Conservation (phyloP, 2,329 filamentous ascomycete species). For the Amauroascus verrucosus region DNA sequence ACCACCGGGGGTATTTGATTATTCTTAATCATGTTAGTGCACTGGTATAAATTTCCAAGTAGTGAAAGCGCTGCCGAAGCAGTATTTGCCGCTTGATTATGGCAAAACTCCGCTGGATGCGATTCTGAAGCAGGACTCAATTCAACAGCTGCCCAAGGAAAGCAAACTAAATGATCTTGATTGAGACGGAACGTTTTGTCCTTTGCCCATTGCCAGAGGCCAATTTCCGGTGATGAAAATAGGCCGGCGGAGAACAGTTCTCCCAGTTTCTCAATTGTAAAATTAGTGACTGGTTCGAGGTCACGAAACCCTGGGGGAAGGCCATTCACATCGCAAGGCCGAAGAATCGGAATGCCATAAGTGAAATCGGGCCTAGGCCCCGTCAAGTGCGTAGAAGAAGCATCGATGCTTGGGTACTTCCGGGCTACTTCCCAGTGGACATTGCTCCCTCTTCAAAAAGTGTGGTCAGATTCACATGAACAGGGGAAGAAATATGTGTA, state of each 20-base stretch:
- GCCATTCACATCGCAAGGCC: neutral
- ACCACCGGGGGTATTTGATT: too few species aligned
- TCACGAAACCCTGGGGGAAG: slow-evolving; percentile 1
- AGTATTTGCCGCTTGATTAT: too few species aligned
- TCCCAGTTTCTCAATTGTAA: neutral
- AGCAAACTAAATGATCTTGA: too few species aligned
- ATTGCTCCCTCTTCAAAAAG: neutral
- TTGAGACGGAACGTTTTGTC: too few species aligned
- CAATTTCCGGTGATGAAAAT: neutral
- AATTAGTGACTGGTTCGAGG: neutral
- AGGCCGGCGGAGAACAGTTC: neutral
- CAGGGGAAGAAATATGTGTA: neutral
- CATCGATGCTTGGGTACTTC: neutral
- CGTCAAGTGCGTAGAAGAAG: neutral
- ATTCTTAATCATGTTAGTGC: too few species aligned
- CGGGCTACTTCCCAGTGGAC: neutral
- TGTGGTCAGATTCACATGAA: too few species aligned
- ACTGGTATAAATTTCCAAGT: too few species aligned
- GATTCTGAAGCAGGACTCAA: too few species aligned
- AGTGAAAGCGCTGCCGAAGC: too few species aligned
- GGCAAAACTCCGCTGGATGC: too few species aligned
- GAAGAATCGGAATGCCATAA: neutral
- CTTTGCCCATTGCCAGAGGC: too few species aligned
- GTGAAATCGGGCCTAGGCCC: neutral
- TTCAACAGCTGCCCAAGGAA: too few species aligned